Evolutionary conservation across 2,329 filamentous ascomycete genomes (phyloP), one percentile per base, ranked within the genome.

Genomic region (Zymoseptoria passerinii): DNA sequence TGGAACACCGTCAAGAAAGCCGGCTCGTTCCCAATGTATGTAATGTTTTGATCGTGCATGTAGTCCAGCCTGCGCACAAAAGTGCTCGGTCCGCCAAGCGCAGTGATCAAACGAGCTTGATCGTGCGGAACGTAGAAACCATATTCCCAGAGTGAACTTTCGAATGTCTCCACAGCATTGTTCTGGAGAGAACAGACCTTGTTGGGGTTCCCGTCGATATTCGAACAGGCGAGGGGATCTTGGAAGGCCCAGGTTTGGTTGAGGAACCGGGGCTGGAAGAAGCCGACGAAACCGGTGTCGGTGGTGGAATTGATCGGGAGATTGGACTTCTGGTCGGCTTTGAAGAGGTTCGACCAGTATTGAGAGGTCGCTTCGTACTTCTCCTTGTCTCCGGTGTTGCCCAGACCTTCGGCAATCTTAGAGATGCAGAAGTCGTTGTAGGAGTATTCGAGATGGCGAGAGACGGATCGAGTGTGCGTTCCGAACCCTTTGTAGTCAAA

Each of bases 121-220:
- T 89, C 86, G 70, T 89, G 86, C 53, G 86, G 81, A n/a, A 83
- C 81, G 59, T 85, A 85, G 76, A 86, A 85, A 4, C 80, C 83
- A 72, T 88, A 88, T 52, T 77, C 82, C 87, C 87, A 91, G 6
- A 83, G 77, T 57, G 83, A 86, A 53, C 81, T 83, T 70, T 91
- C 87, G 63, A 87, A 90, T 0, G 87, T 90, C 71, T 90, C 87
- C 2, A 54, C 56, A 7, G 62, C 64, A n/a, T 56, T 67, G 20
- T 87, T 87, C 44, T 76, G 77, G 10, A 80, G 70, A 51, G 78
- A 80, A 66, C 78, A 80, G 35, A 62, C 55, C 13, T 57, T 55
- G 5, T 18, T 59, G 2, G 55, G 40, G 53, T 50, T 60, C 9
- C 8, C 60, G 2, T 77, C 65, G 0, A 75, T 67, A 50, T 78